Base-by-base conservation (phyloP, 1,139 yeast genomes). In the Entelexis paramagnoliae region DNA sequence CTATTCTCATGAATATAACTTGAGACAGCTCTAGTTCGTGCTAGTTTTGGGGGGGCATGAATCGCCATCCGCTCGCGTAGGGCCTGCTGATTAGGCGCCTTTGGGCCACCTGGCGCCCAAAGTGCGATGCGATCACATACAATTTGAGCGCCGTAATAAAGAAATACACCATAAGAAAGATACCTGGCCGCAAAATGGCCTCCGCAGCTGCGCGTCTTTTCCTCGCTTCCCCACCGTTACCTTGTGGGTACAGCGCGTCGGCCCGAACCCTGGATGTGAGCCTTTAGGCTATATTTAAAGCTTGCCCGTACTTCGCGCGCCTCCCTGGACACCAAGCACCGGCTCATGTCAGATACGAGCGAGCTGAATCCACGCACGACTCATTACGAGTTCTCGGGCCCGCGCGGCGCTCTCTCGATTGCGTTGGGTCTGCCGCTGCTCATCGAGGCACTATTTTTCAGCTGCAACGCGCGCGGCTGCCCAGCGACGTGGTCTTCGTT, bases 331-430 rank as follows among this genome's bases (percentile, higher is more conserved):
- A 35, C 4, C 24, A 24, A 17, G 5, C 24, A 13, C 39, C 19
- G 30, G 30, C 14, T 11, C 16, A 39, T 33, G 39, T 40, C 41
- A 10, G 46, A 40, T 2, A 46, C 44, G 19, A 29, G 40, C 17
- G 49, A 46, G 50, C 40, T 59, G 46, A 89, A 89, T 63, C 96
- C 96, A 4, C 66, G 60, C 45, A 86, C 96, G 0, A 72, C 67
- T 11, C 78, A 80, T 50, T 71, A 71, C 55, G 97, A 91, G 66
- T 91, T 91, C 67, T 73, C 75, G 34, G 98, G 98, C 0, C 68
- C 76, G 9, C 67, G 77, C 0, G 98, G 98, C 3, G 87, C 93
- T 0, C 47, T 79, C 4, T 76, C 74, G 6, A 78, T 91, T 50
- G 71, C 91, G 0, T 22, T 79, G 1, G 83, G 83, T 0, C 72